phyloP scores from a whole-genome alignment of 2,329 filamentous ascomycete species.

The Botrytis deweyae region DNA sequence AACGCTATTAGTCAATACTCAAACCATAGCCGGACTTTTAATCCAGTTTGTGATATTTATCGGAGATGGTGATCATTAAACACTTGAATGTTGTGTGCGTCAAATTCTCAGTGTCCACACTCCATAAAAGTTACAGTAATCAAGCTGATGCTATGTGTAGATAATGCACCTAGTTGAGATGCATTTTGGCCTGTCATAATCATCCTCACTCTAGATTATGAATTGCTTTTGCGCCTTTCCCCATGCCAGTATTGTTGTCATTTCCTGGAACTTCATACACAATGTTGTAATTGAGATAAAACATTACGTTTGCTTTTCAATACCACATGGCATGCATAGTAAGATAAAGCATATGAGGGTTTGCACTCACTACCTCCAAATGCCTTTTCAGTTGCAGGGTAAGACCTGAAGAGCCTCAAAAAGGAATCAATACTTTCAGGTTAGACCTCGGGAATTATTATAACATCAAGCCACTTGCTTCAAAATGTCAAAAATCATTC shows the following conservation, averaged over 20 bases:
- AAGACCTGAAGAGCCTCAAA: background rate
- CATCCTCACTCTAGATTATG: background rate
- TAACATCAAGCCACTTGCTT: background rate
- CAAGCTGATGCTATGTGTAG: background rate
- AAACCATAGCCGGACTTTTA: background rate
- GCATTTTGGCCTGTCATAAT: background rate
- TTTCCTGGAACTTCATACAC: background rate
- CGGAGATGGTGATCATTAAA: background rate
- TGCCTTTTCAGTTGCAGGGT: background rate
- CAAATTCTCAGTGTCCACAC: no score
- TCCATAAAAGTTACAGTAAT: background rate
- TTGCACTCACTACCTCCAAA: background rate
- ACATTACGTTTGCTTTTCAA: background rate
- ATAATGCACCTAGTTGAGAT: background rate
- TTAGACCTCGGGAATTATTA: background rate
- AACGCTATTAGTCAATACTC: no score
- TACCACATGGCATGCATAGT: no score
- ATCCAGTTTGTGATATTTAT: background rate
- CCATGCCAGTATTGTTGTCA: background rate
- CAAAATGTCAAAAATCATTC: background rate
- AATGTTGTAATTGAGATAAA: background rate
- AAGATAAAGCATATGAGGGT: background rate
- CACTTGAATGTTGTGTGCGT: background rate
- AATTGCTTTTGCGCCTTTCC: background rate
- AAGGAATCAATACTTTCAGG: background rate